Conservation (phyloP, 2,329 filamentous ascomycete species). For the Arthrinium phaeospermum region DNA sequence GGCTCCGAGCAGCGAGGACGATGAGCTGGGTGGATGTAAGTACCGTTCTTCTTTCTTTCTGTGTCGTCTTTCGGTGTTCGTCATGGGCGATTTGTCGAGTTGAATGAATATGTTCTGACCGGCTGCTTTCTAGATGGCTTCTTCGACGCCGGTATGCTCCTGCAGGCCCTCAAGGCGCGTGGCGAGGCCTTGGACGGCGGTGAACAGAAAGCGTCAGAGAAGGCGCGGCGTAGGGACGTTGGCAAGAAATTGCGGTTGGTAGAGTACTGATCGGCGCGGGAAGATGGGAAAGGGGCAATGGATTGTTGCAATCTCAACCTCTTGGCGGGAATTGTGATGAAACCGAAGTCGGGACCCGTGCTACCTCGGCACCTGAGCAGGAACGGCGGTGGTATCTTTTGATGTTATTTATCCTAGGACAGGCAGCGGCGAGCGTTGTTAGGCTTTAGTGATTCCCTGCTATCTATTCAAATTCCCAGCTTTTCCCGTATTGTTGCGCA, state of each 20-base stretch:
- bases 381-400: background rate
- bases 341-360: background rate
- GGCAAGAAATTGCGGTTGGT: conserved; percentile 75
- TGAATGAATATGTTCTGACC: conserved; percentile 22
- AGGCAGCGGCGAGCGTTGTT: background rate
- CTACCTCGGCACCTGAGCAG: background rate
- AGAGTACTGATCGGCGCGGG: conserved; percentile 60
- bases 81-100: conserved; percentile 23
- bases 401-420: background rate
- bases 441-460: background rate
- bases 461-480: background rate
- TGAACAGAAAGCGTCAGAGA: conserved; percentile 61
- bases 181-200: conserved; percentile 57
- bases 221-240: conserved; percentile 69
- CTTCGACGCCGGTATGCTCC: conserved; percentile 94
- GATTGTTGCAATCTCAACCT: background rate
- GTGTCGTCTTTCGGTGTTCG: background rate
- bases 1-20: conserved; percentile 78
- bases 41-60: conserved; percentile 22
- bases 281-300: background rate
- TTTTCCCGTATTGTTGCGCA: background rate
- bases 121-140: conserved; percentile 77
- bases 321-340: background rate
- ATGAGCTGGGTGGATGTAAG: conserved; percentile 89
- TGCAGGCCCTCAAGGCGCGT: conserved; percentile 82